These are phyloP conservation scores for Gastrolobium villosum DNA, from an alignment of 306 rosid genomes.

Conservation along the genomic window DNA sequence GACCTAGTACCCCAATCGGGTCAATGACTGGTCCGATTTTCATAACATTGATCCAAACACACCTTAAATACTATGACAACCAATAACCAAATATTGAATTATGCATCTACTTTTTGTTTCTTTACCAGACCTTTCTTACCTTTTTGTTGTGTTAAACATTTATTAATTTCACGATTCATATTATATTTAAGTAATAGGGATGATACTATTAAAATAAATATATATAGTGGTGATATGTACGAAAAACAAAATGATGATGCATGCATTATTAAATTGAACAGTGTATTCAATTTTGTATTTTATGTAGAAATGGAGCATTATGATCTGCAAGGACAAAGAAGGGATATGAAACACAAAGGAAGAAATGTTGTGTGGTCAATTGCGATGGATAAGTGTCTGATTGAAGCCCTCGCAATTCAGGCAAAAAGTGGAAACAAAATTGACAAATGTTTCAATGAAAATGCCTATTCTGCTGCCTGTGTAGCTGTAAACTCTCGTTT, in stretches of 20 bases:
- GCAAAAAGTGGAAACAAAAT: slow-evolving; percentile 82
- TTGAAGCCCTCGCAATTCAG: slow-evolving; percentile 78
- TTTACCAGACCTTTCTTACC: neutral
- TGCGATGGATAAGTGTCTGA: slow-evolving; percentile 85
- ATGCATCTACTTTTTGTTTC: slow-evolving; percentile 14
- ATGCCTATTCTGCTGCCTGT: slow-evolving; percentile 87
- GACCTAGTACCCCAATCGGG: no score
- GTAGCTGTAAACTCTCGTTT: slow-evolving; percentile 73
- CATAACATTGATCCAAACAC: neutral
- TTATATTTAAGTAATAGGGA: neutral
- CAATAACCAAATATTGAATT: neutral
- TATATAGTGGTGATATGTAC: neutral
- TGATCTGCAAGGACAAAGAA: slow-evolving; percentile 70
- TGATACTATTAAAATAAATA: neutral
- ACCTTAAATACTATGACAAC: neutral
- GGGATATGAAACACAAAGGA: slow-evolving; percentile 78
- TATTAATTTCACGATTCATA: neutral
- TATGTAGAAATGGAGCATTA: slow-evolving; percentile 72
- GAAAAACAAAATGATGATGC: neutral
- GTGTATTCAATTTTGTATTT: neutral
- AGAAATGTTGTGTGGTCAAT: slow-evolving; percentile 89
- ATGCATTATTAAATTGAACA: slow-evolving; percentile 23
- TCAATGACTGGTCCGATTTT: no score
- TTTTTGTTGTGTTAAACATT: neutral
- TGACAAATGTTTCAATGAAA: slow-evolving; percentile 84